Percentiles rank a stretch among this genome's conserved stretches.
These are phyloP conservation scores for Daldinia caldariorum DNA, from an alignment of 495 filamentous ascomycete species.

Conservation along the genomic window DNA sequence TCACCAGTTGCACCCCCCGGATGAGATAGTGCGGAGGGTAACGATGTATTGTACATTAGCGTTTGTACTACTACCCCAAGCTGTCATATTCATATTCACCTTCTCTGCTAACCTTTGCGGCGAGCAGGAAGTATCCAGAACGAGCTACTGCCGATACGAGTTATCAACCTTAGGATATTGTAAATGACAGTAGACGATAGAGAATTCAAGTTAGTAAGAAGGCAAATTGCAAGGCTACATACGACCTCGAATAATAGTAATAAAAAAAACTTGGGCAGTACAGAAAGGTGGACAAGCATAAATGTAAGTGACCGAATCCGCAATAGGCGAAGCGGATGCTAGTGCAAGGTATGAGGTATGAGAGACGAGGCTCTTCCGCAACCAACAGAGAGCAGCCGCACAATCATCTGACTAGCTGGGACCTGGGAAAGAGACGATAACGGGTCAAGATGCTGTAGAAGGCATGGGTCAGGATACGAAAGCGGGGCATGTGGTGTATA, in stretches of 20 bases:
- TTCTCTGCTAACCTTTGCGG: slow-evolving; percentile 7
- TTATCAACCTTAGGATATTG: neutral
- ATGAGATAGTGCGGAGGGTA: slow-evolving; percentile 24
- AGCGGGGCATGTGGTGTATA: slow-evolving; percentile 40
- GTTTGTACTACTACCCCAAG: slow-evolving; percentile 25
- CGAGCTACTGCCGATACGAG: slow-evolving; percentile 5
- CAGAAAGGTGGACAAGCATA: slow-evolving; percentile 12
- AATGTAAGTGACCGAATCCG: slow-evolving; percentile 21
- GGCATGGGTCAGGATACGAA: slow-evolving; percentile 36
- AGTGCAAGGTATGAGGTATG: slow-evolving; percentile 25
- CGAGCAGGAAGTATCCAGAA: slow-evolving; percentile 20
- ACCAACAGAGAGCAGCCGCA: slow-evolving; percentile 30
- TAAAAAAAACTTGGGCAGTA: slow-evolving; percentile 5
- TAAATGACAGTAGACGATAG: neutral
- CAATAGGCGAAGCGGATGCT: slow-evolving; percentile 30
- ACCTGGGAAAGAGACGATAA: slow-evolving; percentile 20
- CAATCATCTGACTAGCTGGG: slow-evolving; percentile 14
- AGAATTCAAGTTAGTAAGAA: neutral
- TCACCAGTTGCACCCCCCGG: slow-evolving; percentile 30
- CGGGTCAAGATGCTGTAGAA: slow-evolving; percentile 7
- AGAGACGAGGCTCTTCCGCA: slow-evolving; percentile 38
- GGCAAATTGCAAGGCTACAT: slow-evolving; percentile 20
- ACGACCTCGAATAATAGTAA: slow-evolving; percentile 1
- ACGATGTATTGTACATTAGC: slow-evolving; percentile 7
- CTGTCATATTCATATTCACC: slow-evolving; percentile 12